These are phyloP conservation scores for Aphanomyces invadans DNA, from an alignment of 352 stramenopile genomes.

Conservation along the genomic window DNA sequence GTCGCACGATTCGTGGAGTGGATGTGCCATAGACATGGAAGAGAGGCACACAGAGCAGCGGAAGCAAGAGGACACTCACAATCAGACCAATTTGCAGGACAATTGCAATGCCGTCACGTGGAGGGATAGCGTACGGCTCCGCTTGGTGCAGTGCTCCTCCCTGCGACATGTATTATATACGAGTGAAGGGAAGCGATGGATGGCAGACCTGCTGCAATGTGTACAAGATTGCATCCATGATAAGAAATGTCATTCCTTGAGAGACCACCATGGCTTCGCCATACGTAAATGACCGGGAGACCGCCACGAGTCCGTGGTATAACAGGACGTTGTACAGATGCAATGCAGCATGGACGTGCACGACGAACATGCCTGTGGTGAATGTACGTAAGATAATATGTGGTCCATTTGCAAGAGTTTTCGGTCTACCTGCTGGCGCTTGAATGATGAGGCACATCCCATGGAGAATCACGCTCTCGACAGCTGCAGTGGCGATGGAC, in stretches of 20 bases:
- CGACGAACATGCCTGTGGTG: conserved; percentile 28
- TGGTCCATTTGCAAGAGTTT: neutral
- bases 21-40: conserved; percentile 37
- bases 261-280: conserved; percentile 61
- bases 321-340: conserved; percentile 35
- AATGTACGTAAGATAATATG: neutral
- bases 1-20: conserved; percentile 34
- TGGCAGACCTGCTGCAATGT: conserved; percentile 35
- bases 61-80: conserved; percentile 42
- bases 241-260: conserved; percentile 44
- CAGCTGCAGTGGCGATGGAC: conserved; percentile 11
- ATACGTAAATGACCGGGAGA: conserved; percentile 63
- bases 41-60: conserved; percentile 38
- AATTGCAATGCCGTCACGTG: conserved; percentile 37
- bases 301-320: conserved; percentile 32
- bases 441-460: conserved; percentile 32
- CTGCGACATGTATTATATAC: neutral
- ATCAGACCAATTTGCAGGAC: conserved; percentile 49
- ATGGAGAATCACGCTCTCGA: conserved; percentile 38
- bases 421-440: conserved; percentile 25
- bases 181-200: too few species aligned
- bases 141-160: neutral
- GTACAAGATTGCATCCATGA: conserved; percentile 46
- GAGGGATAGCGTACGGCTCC: conserved; percentile 1
- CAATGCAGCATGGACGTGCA: conserved; percentile 35